Percentiles rank a stretch among this genome's conserved stretches.
phyloP scores from a whole-genome alignment of 1,284 basidiomycete genomes.

The Ganoderma boninense region DNA sequence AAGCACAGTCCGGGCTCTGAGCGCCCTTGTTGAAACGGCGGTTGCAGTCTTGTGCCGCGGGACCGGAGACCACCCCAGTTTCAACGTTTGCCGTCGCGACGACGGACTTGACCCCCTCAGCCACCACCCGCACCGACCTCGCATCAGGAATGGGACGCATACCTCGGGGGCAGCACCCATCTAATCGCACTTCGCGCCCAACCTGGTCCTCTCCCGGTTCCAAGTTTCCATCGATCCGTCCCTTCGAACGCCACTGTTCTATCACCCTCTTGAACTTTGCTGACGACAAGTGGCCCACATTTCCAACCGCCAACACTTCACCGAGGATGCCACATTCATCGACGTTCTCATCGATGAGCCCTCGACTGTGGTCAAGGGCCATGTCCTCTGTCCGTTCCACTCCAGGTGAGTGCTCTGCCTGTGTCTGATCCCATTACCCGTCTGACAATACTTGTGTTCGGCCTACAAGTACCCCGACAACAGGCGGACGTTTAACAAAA shows the following conservation, averaged over 20 bases:
- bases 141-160: not conserved
- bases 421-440: no score
- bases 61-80: not conserved
- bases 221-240: slow-evolving; percentile 1
- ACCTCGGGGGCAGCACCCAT: not conserved
- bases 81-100: not conserved
- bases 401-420: slow-evolving; percentile 32
- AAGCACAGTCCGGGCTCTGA: no score
- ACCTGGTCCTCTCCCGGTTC: not conserved
- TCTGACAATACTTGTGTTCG: not conserved
- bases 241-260: slow-evolving; percentile 2
- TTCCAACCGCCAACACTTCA: slow-evolving; percentile 13
- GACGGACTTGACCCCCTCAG: not conserved
- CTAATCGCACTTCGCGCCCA: no score
- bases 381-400: slow-evolving; percentile 33
- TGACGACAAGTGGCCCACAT: not conserved
- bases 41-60: no score
- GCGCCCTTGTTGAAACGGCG: no score
- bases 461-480: slow-evolving; percentile 64
- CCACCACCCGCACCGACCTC: not conserved
- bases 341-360: slow-evolving; percentile 33
- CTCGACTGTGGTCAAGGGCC: slow-evolving; percentile 32
- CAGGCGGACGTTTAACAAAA: slow-evolving; percentile 81
- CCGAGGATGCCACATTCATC: slow-evolving; percentile 11
- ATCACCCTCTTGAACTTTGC: slow-evolving; percentile 4